Evolutionary conservation across 768 basidiomycete species (phyloP).

Genomic region (Cantharellus cinnabarinus): DNA sequence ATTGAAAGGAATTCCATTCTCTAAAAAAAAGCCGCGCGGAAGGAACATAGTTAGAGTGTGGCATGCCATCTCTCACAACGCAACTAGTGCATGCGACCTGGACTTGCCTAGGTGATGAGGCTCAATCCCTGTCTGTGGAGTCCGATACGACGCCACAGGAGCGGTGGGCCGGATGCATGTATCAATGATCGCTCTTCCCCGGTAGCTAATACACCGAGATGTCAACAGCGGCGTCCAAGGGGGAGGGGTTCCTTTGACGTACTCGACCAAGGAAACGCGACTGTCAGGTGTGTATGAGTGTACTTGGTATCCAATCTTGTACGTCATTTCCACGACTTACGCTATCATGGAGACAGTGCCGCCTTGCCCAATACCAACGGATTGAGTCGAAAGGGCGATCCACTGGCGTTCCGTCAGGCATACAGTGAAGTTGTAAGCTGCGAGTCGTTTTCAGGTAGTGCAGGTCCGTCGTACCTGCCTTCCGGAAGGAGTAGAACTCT

Average conservation of each 20-base stretch:
- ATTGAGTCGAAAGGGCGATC: conserved; percentile 7
- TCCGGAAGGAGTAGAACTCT: too few species aligned
- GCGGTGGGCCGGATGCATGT: conserved; percentile 45
- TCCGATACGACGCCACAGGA: conserved; percentile 5
- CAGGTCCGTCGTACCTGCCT: too few species aligned
- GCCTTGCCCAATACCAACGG: conserved; percentile 50
- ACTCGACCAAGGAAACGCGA: conserved; percentile 22
- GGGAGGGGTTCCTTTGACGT: neutral
- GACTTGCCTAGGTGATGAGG: conserved; percentile 3
- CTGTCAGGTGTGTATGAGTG: conserved; percentile 12
- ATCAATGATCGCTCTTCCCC: conserved; percentile 38
- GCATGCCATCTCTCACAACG: neutral
- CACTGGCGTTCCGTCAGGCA: neutral
- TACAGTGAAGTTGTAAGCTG: neutral
- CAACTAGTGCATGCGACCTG: neutral
- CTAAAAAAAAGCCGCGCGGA: conserved; percentile 9
- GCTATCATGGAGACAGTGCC: conserved; percentile 69
- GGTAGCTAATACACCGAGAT: conserved; percentile 7
- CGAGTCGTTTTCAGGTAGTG: too few species aligned
- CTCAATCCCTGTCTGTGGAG: conserved; percentile 6
- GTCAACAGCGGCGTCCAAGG: neutral
- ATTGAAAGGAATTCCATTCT: conserved; percentile 32
- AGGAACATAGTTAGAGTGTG: neutral
- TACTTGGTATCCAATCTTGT: neutral
- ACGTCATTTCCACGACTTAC: conserved; percentile 24